A percentile compares a stretch with the other conserved stretches of the same genome.
Evolutionary conservation across 2,329 filamentous ascomycete species (phyloP).

Genomic region (Escovopsis sp.): DNA sequence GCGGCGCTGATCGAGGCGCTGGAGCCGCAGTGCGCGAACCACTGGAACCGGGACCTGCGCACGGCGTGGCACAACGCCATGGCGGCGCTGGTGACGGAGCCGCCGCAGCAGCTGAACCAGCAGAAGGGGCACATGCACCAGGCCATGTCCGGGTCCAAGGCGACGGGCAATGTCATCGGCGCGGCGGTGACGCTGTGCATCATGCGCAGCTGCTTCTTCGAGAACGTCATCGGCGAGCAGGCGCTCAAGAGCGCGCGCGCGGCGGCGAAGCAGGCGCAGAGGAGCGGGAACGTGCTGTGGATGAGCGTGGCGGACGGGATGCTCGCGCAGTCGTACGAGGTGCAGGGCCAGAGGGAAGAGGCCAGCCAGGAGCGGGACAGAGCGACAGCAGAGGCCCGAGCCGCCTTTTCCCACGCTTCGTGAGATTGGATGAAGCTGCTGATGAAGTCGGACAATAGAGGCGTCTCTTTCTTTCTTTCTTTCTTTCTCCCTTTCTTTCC

Average conservation of each 20-base stretch:
- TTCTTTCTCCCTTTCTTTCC: background rate
- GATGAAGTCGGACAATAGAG: background rate
- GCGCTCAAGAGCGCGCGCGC: slow-evolving; percentile 62
- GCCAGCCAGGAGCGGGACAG: slow-evolving; percentile 24
- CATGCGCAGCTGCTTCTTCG: slow-evolving; percentile 73
- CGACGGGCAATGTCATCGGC: slow-evolving; percentile 60
- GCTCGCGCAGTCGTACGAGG: slow-evolving; percentile 58
- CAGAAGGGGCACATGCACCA: slow-evolving; percentile 65
- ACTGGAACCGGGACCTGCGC: slow-evolving; percentile 59
- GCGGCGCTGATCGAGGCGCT: slow-evolving; percentile 48
- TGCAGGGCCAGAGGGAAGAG: slow-evolving; percentile 45
- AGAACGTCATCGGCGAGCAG: slow-evolving; percentile 66
- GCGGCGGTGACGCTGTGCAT: slow-evolving; percentile 72
- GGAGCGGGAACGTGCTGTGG: slow-evolving; percentile 59
- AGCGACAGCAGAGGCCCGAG: slow-evolving; percentile 26
- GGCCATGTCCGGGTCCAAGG: slow-evolving; percentile 54
- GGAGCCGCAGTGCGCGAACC: slow-evolving; percentile 49
- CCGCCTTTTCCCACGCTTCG: slow-evolving; percentile 24
- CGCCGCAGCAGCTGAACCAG: slow-evolving; percentile 51
- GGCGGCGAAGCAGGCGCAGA: slow-evolving; percentile 49
- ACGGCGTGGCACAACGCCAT: slow-evolving; percentile 65
- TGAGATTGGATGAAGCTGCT: slow-evolving; percentile 4
- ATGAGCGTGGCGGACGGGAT: slow-evolving; percentile 68
- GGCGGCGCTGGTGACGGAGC: slow-evolving; percentile 49
- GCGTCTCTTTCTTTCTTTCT: slow-evolving; percentile 5